Base-by-base conservation (phyloP, 2,329 filamentous ascomycete species). In the Ilyonectria destructans region DNA sequence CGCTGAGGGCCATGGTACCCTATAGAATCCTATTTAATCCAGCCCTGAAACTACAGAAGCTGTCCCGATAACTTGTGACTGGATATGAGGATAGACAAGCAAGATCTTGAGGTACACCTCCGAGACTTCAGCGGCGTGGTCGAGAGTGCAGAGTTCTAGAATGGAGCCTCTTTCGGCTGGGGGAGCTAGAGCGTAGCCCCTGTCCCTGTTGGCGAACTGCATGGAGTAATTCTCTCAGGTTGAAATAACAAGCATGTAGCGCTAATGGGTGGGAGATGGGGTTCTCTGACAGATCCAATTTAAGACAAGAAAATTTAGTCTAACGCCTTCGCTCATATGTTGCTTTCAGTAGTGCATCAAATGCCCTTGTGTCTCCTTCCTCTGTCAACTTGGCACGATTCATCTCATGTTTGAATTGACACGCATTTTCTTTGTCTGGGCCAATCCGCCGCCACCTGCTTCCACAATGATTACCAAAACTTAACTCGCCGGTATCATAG, bases 281-380 rank as follows among this genome's bases (percentile, higher is more conserved):
- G 26, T 26, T 26, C 26, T 26, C 31, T 1, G 12, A 33, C 3
- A 3, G 31, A 33, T 33, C 12, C 12, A 12, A 33, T 33, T 33
- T 9, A 33, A 12, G 31, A 33, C 31, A 33, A 10, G 35, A 13
- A 37, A 12, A 15, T 37, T n/a, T 17, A 40, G 15, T 40, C 17
- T 40, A n/a, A n/a, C 37, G 15, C 43, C 40, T 40, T 48, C 60
- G 51, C 52, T 62, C 21, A 12, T 5, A 48, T 31, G 21, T 49
- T 7, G 51, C 40, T 48, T 48, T 13, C 17, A 46, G 37, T 26
- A 62, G 40, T 8, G 6, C 40, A n/a, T 62, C 40, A 6, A 62
- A 49, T n/a, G 60, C 60, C 26, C 40, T 6, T 45, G 26, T 40
- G 7, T 62, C 60, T 13, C 31, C 37, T n/a, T 46, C 19, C 29